Base-by-base conservation (phyloP, 371 early-diverging fungal species). In the Mucor plumbeus region DNA sequence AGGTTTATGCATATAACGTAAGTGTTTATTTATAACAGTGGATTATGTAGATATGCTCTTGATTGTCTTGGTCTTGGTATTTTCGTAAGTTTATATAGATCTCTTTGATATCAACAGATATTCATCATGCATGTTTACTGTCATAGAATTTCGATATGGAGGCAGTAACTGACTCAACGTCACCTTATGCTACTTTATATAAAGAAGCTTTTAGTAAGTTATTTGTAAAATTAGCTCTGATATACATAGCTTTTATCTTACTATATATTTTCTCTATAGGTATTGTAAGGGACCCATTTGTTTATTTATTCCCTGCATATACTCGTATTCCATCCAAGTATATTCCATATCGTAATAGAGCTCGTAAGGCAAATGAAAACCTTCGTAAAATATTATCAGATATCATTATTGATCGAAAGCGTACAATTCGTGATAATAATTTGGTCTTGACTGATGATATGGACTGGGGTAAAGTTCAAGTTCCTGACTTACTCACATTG, bases 401-500 rank as follows among this genome's bases (percentile, higher is more conserved):
- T 10, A 65, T 73, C 35, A 60, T 74, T 11, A 21, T 65, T 59
- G 61, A 70, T 2, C 50, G 68, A 19, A 70, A 59, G 47, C 36
- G 56, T 13, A 44, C 5, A 2, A 36, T 79, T 19, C 41, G 60
- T 8, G 50, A 65, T 7, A 53, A 63, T 0, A n/a, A 33, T 15
- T 10, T 57, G 13, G 13, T n/a, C 7, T 55, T 64, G 4, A 55
- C 64, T 10, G 19, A 53, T 21, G 56, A 65, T 9, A 10, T 43
- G 19, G n/a, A 61, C 10, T 7, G 19, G 64, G 70, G 53, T 61
- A 55, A 40, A 5, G 1, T 21, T 53, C 14, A 53, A 10, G 53
- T 6, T 0, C 72, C 75, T 6, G 83, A 81, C 56, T 64, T 84
- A 60, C 71, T 84, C 11, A 72, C 84, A 7, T 62, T 82, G 66